Base-by-base conservation (phyloP, 345 rosid species). In the Nephelium lappaceum region DNA sequence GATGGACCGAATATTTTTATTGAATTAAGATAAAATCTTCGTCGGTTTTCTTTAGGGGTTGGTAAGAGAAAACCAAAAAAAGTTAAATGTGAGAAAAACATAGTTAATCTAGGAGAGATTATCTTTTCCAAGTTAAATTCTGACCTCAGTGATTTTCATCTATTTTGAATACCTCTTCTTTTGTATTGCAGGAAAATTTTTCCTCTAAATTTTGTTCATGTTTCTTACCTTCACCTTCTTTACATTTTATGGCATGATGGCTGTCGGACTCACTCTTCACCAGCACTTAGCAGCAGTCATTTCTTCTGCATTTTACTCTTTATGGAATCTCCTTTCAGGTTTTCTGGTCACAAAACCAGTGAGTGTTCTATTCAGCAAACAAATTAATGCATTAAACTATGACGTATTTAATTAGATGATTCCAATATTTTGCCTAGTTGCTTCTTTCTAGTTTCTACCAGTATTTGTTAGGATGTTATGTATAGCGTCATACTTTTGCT, bases 281-380 rank as follows among this genome's bases (percentile, higher is more conserved):
- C 88, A 82, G 67, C 93, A 95, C 64, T 60, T 60, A 80, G 78
- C 92, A 18, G 95, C 94, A 0, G 91, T 93, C 64, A 85, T 95
- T 76, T 72, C 80, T 88, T 89, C 97, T 84, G 94, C 41, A 91
- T 95, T 91, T 93, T 91, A 91, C 80, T 92, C 60, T 73, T 85
- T 93, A 47, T 93, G 98, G 98, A 95, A 93, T 83, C 85, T 95
- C 79, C 93, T 93, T 87, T 88, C 95, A 1, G 98, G 97, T 75
- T 95, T 95, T 74, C 89, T 93, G 60, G 77, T 95, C 67, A 0
- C 64, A 60, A 60, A 60, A 21, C 64, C 27, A 9, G 64, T 60
- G 21, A 60, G 64, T 60, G 21, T 31, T 31, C 2, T 31, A 31
- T 31, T 31, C 2, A 2, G 36, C n/a, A 51, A 49, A 49, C 19